These are phyloP conservation scores for Neurospora sp. DNA, from an alignment of 495 filamentous ascomycete species.

Conservation along the genomic window DNA sequence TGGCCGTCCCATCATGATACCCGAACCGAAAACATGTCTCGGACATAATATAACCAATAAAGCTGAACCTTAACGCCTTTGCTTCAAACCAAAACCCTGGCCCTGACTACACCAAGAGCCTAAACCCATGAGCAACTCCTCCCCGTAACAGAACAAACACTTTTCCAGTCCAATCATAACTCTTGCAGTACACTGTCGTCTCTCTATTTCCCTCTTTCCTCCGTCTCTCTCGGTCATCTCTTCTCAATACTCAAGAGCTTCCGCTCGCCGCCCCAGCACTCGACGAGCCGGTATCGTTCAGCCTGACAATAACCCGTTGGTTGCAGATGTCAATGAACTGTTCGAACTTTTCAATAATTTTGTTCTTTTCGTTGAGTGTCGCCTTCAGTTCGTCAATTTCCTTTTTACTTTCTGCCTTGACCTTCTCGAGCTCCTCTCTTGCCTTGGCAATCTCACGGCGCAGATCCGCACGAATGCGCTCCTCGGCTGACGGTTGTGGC, in stretches of 20 bases:
- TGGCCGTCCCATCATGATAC: background rate
- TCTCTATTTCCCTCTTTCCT: background rate
- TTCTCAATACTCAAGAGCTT: background rate
- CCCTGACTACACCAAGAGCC: background rate
- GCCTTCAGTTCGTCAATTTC: conserved; percentile 40
- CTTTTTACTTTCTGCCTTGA: conserved; percentile 35
- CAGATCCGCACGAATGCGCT: conserved; percentile 44
- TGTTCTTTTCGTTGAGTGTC: conserved; percentile 41
- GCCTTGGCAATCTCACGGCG: conserved; percentile 40
- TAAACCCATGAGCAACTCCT: background rate
- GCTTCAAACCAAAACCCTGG: background rate
- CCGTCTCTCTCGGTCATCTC: background rate
- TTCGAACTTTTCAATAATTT: conserved; percentile 46
- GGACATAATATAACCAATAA: background rate
- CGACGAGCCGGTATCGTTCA: conserved; percentile 19
- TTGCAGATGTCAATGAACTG: conserved; percentile 54
- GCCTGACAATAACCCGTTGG: conserved; percentile 44
- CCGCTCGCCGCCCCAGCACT: conserved; percentile 5
- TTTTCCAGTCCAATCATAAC: background rate
- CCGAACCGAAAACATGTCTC: background rate
- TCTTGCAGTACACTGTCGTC: background rate
- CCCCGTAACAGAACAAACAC: background rate
- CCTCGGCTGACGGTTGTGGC: conserved; percentile 44
- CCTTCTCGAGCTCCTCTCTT: conserved; percentile 37
- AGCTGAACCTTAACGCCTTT: background rate